Conservation (phyloP, 805 yeast species). For the Candida arabinofermentans region DNA sequence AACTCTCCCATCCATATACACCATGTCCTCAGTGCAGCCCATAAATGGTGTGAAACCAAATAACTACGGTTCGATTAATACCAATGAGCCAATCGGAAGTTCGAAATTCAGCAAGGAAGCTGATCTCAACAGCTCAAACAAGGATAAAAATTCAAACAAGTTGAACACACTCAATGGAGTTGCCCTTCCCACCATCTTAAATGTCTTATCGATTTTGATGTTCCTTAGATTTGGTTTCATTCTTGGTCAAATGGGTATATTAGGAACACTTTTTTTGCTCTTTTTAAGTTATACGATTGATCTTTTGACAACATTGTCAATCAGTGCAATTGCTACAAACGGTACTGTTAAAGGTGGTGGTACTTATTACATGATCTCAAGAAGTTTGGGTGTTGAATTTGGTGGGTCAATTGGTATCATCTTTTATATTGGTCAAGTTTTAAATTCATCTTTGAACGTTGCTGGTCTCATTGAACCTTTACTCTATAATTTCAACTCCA, state of each 20-base stretch:
- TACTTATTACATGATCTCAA: constrained; percentile 93
- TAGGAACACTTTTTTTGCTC: constrained; percentile 69
- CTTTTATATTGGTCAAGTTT: constrained; percentile 89
- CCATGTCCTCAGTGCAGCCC: not conserved
- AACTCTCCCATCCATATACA: too few relatives aligned
- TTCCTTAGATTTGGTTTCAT: constrained; percentile 93
- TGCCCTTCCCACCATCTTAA: constrained; percentile 87
- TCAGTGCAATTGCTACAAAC: constrained; percentile 94
- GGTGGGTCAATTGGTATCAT: constrained; percentile 97
- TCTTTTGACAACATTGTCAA: constrained; percentile 79
- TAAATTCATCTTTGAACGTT: constrained; percentile 88
- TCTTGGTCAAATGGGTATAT: constrained; percentile 88
- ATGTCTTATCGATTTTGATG: constrained; percentile 91
- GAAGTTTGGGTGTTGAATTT: constrained; percentile 95
- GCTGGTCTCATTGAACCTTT: constrained; percentile 95
- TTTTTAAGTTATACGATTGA: constrained; percentile 75
- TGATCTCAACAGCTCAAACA: too few relatives aligned
- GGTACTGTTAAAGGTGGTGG: constrained; percentile 99
- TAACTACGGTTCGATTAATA: not conserved
- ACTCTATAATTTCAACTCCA: constrained; percentile 67
- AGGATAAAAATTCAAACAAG: constrained; percentile 34
- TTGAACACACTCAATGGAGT: constrained; percentile 85
- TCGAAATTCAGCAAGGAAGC: not conserved
- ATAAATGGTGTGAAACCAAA: not conserved
- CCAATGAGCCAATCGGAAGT: too few relatives aligned